Conservation (phyloP, 805 yeast species). For the Teunomyces funiuensis region DNA sequence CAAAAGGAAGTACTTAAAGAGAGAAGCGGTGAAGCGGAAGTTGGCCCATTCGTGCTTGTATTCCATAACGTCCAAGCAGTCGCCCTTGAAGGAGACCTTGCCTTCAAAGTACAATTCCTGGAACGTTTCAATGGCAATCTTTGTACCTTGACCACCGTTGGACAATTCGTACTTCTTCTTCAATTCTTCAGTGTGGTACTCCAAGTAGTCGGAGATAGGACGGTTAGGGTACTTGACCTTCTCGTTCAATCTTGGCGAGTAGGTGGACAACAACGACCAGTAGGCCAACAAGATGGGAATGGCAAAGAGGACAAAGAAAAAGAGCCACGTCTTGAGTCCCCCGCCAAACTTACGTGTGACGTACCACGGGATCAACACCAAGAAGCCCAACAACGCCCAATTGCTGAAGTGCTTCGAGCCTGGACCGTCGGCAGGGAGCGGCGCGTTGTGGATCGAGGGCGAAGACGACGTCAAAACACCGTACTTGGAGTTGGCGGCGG, state of each 20-base stretch:
- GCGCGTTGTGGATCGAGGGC: conserved; percentile 83
- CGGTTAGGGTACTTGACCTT: conserved; percentile 72
- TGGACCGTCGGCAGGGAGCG: conserved; percentile 89
- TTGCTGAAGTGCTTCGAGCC: conserved; percentile 78
- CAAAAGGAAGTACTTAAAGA: conserved; percentile 76
- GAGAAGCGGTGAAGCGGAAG: conserved; percentile 72
- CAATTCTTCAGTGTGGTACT: conserved; percentile 68
- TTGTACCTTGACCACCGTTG: conserved; percentile 59
- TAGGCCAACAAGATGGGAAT: conserved; percentile 76
- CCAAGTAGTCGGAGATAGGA: conserved; percentile 77
- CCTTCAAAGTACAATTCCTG: conserved; percentile 82
- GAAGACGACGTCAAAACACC: conserved; percentile 42
- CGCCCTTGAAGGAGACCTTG: conserved; percentile 86
- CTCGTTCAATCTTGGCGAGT: conserved; percentile 78
- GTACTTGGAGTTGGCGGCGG: conserved; percentile 29
- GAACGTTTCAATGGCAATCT: conserved; percentile 92
- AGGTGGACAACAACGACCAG: conserved; percentile 79
- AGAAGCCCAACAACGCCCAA: conserved; percentile 45
- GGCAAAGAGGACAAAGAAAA: conserved; percentile 53
- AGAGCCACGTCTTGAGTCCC: conserved; percentile 64
- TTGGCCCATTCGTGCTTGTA: conserved; percentile 89
- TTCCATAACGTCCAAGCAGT: conserved; percentile 79
- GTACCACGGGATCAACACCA: conserved; percentile 61
- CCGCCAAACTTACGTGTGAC: conserved; percentile 66
- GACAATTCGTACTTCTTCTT: conserved; percentile 31